phyloP scores from a whole-genome alignment of 257 asterid species.

The Ballota nigra region DNA sequence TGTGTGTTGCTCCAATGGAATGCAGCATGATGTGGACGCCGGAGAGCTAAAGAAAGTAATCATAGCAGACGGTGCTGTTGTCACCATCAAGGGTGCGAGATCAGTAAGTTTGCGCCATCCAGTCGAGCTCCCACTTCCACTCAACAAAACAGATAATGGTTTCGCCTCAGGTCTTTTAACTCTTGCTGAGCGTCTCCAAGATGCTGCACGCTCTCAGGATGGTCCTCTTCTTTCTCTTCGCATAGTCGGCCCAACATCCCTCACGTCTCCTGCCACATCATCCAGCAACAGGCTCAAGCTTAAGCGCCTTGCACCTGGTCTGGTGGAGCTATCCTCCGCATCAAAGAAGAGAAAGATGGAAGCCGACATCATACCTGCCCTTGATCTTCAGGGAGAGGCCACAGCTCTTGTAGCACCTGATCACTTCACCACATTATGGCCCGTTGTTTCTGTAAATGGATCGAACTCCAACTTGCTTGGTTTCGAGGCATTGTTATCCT shows the following conservation, averaged over 20 bases:
- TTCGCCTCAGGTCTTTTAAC: constrained; percentile 83
- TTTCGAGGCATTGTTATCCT: constrained; percentile 72
- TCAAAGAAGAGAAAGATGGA: constrained; percentile 44
- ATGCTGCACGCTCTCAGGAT: constrained; percentile 46
- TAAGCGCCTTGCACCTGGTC: constrained; percentile 96
- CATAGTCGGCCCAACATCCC: constrained; percentile 91
- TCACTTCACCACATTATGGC: constrained; percentile 75
- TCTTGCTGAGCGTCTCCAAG: constrained; percentile 73
- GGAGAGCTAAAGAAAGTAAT: constrained; percentile 86
- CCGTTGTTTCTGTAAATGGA: constrained; percentile 66
- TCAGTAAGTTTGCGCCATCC: constrained; percentile 91
- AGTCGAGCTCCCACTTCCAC: constrained; percentile 83
- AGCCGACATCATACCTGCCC: constrained; percentile 33
- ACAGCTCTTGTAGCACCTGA: constrained; percentile 55
- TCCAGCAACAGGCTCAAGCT: constrained; percentile 72
- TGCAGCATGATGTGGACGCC: constrained; percentile 48
- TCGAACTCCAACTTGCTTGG: constrained; percentile 72
- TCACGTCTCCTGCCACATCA: constrained; percentile 70
- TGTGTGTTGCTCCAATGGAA: neutral
- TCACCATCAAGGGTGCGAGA: constrained; percentile 93
- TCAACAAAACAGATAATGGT: constrained; percentile 50
- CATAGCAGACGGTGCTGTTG: constrained; percentile 91
- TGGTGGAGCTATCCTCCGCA: constrained; percentile 86
- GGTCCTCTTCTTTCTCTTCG: constrained; percentile 77
- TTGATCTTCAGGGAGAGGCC: constrained; percentile 69